Evolutionary conservation across 2,329 filamentous ascomycete genomes (phyloP).

Genomic region (Daldinia eschscholtzii): DNA sequence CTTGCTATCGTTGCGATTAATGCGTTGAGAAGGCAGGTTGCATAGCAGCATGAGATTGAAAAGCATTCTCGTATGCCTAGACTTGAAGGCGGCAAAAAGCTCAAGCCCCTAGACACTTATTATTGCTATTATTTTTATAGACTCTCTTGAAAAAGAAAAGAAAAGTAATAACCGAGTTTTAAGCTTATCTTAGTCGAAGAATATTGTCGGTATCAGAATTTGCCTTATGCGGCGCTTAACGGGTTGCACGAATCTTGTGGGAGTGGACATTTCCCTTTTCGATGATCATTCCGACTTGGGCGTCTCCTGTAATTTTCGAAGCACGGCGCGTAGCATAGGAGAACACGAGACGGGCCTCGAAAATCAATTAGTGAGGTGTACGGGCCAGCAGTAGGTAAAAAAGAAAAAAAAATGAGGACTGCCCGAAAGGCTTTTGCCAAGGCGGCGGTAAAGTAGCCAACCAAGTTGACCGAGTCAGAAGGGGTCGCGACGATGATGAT

Average conservation of each 20-base stretch:
- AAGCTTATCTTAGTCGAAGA: conserved; percentile 14
- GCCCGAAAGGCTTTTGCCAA: conserved; percentile 31
- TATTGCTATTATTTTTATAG: neutral
- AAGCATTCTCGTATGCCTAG: neutral
- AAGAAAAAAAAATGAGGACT: neutral
- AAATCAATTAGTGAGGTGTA: conserved; percentile 1
- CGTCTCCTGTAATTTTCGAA: conserved; percentile 24
- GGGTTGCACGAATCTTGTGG: conserved; percentile 16
- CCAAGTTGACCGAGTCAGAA: conserved; percentile 19
- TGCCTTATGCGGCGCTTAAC: conserved; percentile 35
- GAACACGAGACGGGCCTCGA: conserved; percentile 19
- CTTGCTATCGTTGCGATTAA: neutral
- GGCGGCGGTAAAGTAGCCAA: conserved; percentile 44
- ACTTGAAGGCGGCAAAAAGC: conserved; percentile 3
- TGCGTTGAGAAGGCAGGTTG: neutral
- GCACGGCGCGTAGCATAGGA: conserved; percentile 30
- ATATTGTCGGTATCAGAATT: conserved; percentile 16
- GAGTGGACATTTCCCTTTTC: conserved; percentile 19
- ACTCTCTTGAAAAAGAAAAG: too few relatives aligned
- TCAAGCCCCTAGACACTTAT: conserved; percentile 11
- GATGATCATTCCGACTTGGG: conserved; percentile 10
- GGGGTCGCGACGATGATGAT: conserved; percentile 26
- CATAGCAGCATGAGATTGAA: conserved; percentile 13
- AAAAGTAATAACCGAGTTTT: conserved; percentile 3
- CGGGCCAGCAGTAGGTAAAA: neutral